Evolutionary conservation across 768 basidiomycete genomes (phyloP).

Genomic region (Podaxis sp.): DNA sequence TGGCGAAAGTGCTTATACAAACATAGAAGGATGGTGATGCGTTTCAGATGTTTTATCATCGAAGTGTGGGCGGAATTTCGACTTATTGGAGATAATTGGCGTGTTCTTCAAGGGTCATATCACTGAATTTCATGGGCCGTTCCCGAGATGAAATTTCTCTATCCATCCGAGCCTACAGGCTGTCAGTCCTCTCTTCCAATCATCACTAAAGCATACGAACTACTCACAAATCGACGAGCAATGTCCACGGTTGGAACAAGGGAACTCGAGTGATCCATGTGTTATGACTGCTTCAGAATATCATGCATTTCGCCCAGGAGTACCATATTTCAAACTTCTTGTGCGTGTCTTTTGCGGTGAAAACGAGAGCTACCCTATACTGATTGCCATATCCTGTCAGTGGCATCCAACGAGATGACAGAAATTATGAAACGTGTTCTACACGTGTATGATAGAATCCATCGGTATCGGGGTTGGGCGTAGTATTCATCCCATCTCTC

Average conservation of each 20-base stretch:
- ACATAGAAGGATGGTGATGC: background rate
- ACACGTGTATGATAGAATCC: slow-evolving; percentile 21
- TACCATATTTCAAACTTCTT: background rate
- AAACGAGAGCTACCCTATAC: background rate
- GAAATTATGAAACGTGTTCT: slow-evolving; percentile 18
- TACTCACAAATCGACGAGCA: slow-evolving; percentile 1
- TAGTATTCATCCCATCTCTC: background rate
- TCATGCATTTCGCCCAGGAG: background rate
- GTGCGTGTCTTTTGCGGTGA: slow-evolving; percentile 5
- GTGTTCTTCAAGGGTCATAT: background rate
- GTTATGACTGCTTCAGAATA: background rate
- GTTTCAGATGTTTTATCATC: slow-evolving; percentile 6
- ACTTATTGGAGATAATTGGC: slow-evolving; percentile 4
- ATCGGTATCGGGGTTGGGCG: slow-evolving; percentile 19
- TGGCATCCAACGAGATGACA: slow-evolving; percentile 2
- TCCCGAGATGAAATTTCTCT: slow-evolving; percentile 4
- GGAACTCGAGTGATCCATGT: slow-evolving; percentile 2
- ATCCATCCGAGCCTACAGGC: background rate
- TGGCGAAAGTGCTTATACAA: background rate
- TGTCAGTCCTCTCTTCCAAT: background rate
- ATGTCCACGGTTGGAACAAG: background rate
- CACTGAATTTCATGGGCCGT: slow-evolving; percentile 2
- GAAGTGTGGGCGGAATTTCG: background rate
- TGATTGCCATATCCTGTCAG: slow-evolving; percentile 1
- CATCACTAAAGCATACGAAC: slow-evolving; percentile 5